Evolutionary conservation across 306 rosid genomes (phyloP), one percentile per base, ranked within the genome.

Genomic region (Mimosa pudica): DNA sequence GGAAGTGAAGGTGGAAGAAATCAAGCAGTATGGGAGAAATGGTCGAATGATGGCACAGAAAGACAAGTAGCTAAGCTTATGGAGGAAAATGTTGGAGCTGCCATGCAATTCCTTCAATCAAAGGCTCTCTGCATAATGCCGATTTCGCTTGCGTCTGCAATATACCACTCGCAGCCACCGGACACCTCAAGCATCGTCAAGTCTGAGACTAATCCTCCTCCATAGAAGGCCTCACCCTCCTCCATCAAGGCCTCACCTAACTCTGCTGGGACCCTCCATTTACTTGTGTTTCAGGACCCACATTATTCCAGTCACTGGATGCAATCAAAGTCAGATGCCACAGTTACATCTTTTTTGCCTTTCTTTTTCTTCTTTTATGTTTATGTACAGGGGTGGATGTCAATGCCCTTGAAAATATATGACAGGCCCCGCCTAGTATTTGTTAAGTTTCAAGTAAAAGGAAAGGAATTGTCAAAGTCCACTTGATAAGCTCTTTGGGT

Each of bases 41-140:
- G 97, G 94, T 94, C 97, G 9, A 90, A 89, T 46, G 98, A 90
- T 33, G 96, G 98, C 79, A 94, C 97, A 1, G 98, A 94, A 80
- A 84, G 85, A 65, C 97, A 94, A 76, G 98, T 90, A 2, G 93
- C 94, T 41, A 94, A 94, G 87, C 93, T 94, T 14, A 94, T 94
- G 97, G 98, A 94, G 86, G 98, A 94, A 80, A 92, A 94, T 20
- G 94, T 94, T 6, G 98, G 98, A 61, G 86, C 94, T 0, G 98
- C 98, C 30, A 94, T 94, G 98, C 98, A 94, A 82, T 89, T 94
- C 67, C 97, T 94, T 81, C 97, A 94, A 87, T 87, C 97, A 5
- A 94, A 94, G 88, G 93, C 97, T 5, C 97, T 94, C 55, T 94
- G 98, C 89, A 88, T 94, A 81, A 94, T 92, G 98, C 98, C 98